Conservation (phyloP, 2,329 filamentous ascomycete genomes). For the Cladosporium sp. region DNA sequence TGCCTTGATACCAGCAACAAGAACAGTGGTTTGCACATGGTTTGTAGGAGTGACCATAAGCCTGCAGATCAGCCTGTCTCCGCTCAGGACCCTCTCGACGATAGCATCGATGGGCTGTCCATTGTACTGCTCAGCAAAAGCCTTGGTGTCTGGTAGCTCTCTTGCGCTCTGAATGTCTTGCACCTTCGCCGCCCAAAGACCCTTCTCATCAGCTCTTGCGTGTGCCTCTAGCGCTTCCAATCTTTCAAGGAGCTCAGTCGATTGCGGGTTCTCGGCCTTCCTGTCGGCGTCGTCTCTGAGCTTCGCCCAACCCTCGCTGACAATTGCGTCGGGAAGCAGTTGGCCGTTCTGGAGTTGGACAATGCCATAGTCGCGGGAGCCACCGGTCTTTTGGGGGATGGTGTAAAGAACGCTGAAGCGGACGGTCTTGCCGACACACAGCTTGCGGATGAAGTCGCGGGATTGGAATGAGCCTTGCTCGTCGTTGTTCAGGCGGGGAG, state of each 20-base stretch:
- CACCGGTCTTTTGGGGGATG: slow-evolving; percentile 60
- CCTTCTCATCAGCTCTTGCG: slow-evolving; percentile 74
- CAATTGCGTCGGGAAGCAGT: slow-evolving; percentile 72
- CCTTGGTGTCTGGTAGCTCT: slow-evolving; percentile 70
- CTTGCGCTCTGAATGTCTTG: slow-evolving; percentile 71
- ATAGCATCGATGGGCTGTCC: slow-evolving; percentile 74
- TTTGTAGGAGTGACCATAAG: slow-evolving; percentile 75
- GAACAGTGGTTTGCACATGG: slow-evolving; percentile 82
- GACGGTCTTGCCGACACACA: slow-evolving; percentile 80
- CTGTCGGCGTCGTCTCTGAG: slow-evolving; percentile 89
- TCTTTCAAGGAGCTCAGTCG: slow-evolving; percentile 66
- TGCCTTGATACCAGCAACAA: slow-evolving; percentile 82
- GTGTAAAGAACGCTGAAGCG: slow-evolving; percentile 84
- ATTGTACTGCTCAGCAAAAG: slow-evolving; percentile 78
- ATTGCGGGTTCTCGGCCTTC: slow-evolving; percentile 80
- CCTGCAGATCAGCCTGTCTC: slow-evolving; percentile 82
- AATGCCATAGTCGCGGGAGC: slow-evolving; percentile 77
- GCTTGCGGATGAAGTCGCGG: slow-evolving; percentile 81
- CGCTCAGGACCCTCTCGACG: slow-evolving; percentile 85
- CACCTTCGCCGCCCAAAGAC: slow-evolving; percentile 69
- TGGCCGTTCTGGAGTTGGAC: slow-evolving; percentile 72
- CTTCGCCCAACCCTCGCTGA: slow-evolving; percentile 88
- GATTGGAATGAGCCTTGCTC: slow-evolving; percentile 86
- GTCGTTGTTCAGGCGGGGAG: slow-evolving; percentile 57
- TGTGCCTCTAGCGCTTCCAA: slow-evolving; percentile 72